These are phyloP conservation scores for Thalassiosira profunda DNA, from an alignment of 108 stramenopile genomes.

Conservation along the genomic window DNA sequence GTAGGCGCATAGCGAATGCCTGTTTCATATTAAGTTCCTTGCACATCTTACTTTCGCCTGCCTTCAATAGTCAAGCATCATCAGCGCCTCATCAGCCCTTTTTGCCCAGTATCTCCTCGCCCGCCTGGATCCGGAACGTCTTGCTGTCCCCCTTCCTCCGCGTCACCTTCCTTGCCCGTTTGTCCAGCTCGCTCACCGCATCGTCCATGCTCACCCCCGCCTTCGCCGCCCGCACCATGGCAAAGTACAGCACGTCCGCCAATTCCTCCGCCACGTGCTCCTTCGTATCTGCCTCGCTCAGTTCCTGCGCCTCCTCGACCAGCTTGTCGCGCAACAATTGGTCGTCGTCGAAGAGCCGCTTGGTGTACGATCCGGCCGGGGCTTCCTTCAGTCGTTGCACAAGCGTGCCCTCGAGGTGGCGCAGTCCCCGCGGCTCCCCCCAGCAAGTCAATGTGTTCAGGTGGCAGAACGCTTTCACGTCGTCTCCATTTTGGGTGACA, in stretches of 20 bases:
- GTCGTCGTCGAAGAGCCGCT: slow-evolving; percentile 94
- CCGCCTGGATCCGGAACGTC: slow-evolving; percentile 91
- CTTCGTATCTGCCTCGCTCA: slow-evolving; percentile 86
- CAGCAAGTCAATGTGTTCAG: slow-evolving; percentile 92
- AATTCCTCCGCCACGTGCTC: slow-evolving; percentile 95
- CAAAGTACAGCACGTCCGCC: slow-evolving; percentile 98
- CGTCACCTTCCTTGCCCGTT: slow-evolving; percentile 92
- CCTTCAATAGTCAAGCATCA: neutral
- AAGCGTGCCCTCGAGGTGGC: slow-evolving; percentile 88
- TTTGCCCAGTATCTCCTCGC: slow-evolving; percentile 74
- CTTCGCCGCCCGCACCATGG: slow-evolving; percentile 92
- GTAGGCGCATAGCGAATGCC: no score
- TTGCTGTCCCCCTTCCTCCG: slow-evolving; percentile 95
- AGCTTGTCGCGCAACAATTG: slow-evolving; percentile 93
- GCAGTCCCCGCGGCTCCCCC: slow-evolving; percentile 86
- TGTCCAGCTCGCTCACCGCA: slow-evolving; percentile 88
- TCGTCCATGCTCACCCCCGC: slow-evolving; percentile 95
- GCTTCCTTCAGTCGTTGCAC: slow-evolving; percentile 78
- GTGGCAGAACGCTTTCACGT: slow-evolving; percentile 90
- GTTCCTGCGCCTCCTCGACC: slow-evolving; percentile 99
- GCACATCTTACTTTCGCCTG: neutral
- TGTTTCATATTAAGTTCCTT: neutral
- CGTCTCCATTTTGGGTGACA: slow-evolving; percentile 90
- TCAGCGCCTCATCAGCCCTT: slow-evolving; percentile 8
- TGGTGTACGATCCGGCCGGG: slow-evolving; percentile 96